phyloP scores from a whole-genome alignment of 2,329 filamentous ascomycete species.

The Emergomyces africanus region DNA sequence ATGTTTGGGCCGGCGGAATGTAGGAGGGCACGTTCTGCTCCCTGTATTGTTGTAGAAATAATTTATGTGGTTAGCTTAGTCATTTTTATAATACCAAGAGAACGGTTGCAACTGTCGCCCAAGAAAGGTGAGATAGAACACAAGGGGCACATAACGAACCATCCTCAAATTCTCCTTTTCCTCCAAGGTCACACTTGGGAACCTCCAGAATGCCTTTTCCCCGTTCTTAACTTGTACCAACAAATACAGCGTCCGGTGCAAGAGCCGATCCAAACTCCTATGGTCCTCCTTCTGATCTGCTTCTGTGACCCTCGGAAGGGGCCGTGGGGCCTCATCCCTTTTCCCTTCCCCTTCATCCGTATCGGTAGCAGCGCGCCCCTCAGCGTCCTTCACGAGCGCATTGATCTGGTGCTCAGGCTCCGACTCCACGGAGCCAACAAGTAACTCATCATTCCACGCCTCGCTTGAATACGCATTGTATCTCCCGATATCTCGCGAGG shows the following conservation, averaged over 20 bases:
- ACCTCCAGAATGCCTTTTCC: slow-evolving; percentile 59
- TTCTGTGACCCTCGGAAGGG: slow-evolving; percentile 57
- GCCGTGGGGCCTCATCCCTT: slow-evolving; percentile 55
- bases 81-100: too few relatives aligned
- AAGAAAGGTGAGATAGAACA: not conserved
- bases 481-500: slow-evolving; percentile 71
- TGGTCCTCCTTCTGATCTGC: slow-evolving; percentile 66
- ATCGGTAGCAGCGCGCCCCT: slow-evolving; percentile 31
- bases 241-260: slow-evolving; percentile 77
- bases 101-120: not conserved
- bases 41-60: slow-evolving; percentile 38
- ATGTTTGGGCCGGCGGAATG: slow-evolving; percentile 80
- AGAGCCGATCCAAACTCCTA: slow-evolving; percentile 61
- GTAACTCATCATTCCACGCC: slow-evolving; percentile 85
- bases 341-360: slow-evolving; percentile 22
- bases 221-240: slow-evolving; percentile 50
- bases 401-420: slow-evolving; percentile 53
- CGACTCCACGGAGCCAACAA: slow-evolving; percentile 58
- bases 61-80: not conserved
- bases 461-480: slow-evolving; percentile 64
- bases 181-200: slow-evolving; percentile 59
- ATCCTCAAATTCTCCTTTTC: slow-evolving; percentile 66
- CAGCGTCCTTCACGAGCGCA: slow-evolving; percentile 61
- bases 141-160: slow-evolving; percentile 42
- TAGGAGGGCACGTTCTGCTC: slow-evolving; percentile 65